Base-by-base conservation (phyloP, 1,284 basidiomycete species). In the Anthracocystis setariae region DNA sequence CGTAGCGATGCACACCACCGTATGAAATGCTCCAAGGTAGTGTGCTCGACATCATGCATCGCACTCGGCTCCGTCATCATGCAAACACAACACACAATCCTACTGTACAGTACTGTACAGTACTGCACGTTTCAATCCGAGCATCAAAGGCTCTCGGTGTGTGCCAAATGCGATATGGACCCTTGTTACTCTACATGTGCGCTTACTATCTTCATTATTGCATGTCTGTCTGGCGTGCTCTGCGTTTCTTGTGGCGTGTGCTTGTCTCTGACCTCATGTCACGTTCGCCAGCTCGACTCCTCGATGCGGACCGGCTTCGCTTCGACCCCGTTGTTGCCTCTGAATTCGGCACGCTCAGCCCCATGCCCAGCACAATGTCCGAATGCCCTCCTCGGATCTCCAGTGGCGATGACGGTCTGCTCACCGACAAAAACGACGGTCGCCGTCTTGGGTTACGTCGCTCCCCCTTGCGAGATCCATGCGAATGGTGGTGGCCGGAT, bases 351-450 rank as follows among this genome's bases (percentile, higher is more conserved):
- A 54, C 48, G 5, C 46, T 54, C 8, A 69, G 39, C 15, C 60
- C 66, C 47, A 52, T 48, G 5, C 59, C 60, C 7, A 59, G 48
- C 21, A 55, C 50, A 27, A 58, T 40, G 27, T 69, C 60, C 23
- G 66, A 46, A 25, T 55, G 25, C 7, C 66, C 66, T 8, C 46
- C 66, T 7, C 68, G 57, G 5, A 62, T 45, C 40, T 71, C 68
- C 25, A 71, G 24, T 4, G 68, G 62, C 33, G 68, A 71, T 0
- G 62, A 64, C 0, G 68, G 68, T 35, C 58, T 33, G 54, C 58
- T 62, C 9, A 54, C 17, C 8, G 68, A 65, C 35, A 71, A 24
- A 46, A 66, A 65, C 25, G 68, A 71, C 5, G 62, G 46, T 2
- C 62, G 52, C 46, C 68, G 52, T 15, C 58, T 50, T 5, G 15